Conservation (phyloP, 2,329 filamentous ascomycete species). For the Arthrobotrys conoides region DNA sequence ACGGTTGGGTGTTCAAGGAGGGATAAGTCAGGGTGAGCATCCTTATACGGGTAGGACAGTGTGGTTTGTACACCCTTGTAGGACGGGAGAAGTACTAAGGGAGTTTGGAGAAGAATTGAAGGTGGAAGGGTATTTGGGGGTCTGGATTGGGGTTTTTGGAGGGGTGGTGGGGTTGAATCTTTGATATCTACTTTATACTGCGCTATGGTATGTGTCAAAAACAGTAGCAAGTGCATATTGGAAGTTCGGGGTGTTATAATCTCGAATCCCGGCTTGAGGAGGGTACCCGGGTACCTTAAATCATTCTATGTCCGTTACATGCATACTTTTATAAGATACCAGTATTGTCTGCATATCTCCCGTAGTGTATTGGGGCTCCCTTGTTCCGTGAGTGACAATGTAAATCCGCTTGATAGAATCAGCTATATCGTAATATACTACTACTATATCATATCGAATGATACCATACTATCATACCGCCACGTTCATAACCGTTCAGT, state of each 20-base stretch:
- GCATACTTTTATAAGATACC: neutral
- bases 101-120: slow-evolving; percentile 68
- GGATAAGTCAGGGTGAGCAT: slow-evolving; percentile 74
- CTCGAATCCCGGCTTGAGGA: neutral
- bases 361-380: neutral
- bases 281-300: neutral
- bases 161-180: slow-evolving; percentile 83
- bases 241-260: no score
- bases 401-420: slow-evolving; percentile 20
- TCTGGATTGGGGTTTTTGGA: slow-evolving; percentile 92
- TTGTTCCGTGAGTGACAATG: slow-evolving; percentile 49
- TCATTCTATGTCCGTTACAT: neutral
- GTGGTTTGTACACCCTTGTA: slow-evolving; percentile 94
- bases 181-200: slow-evolving; percentile 8
- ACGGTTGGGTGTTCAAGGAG: slow-evolving; percentile 35
- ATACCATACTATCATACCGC: neutral
- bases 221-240: no score
- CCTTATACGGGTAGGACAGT: slow-evolving; percentile 82
- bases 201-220: neutral
- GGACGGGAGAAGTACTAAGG: slow-evolving; percentile 84
- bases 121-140: slow-evolving; percentile 79
- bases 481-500: slow-evolving; percentile 34
- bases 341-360: neutral
- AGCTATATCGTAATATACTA: slow-evolving; percentile 1
- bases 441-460: slow-evolving; percentile 1